Base-by-base conservation (phyloP, 129 eudicot genomes). In the Flaveria trinervia region DNA sequence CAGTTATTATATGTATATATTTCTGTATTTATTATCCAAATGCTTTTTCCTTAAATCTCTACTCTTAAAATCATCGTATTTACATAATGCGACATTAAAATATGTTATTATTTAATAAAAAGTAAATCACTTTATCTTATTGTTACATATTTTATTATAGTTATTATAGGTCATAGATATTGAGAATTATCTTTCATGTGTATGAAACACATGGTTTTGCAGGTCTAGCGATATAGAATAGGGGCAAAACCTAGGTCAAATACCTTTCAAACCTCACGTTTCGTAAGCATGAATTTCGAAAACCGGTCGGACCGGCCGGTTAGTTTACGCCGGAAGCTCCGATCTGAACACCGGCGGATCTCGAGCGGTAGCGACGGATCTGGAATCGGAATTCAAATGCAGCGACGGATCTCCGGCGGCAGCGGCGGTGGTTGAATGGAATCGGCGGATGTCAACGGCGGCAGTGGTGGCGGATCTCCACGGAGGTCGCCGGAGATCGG, bases 291-390 rank as follows among this genome's bases (percentile, higher is more conserved):
- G 59, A 16, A 36, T 52, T 52, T n/a, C 7, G 23, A n/a, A n/a
- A 52, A 14, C 59, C 23, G 59, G 59, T n/a, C 59, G 20, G 59
- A 28, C 67, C 67, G 43, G 18, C 43, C 67, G 67, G 67, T 26
- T 14, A 59, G 7, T 11, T 3, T 15, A 13, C 16, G 16, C 6
- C 16, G 65, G 65, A 59, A 23, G 6, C 25, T 59, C 65, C 33
- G 65, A 59, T 59, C 65, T 52, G 60, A 15, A n/a, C 60, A 52
- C 23, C 23, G 60, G 9, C 23, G 23, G 60, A 52, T 52, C 60
- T 52, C 10, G 60, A 52, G 7, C 7, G 9, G 60, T 5, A 52
- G 9, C 60, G 60, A n/a, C 60, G 60, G 60, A 52, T 52, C 60
- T 52, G 60, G 60, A 52, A 7, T 3, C 60, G 60, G 23, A 52